A percentile compares a stretch with the other conserved stretches of the same genome.
Conservation (phyloP, 1,284 basidiomycete species). For the Exsudoporus floridanus region DNA sequence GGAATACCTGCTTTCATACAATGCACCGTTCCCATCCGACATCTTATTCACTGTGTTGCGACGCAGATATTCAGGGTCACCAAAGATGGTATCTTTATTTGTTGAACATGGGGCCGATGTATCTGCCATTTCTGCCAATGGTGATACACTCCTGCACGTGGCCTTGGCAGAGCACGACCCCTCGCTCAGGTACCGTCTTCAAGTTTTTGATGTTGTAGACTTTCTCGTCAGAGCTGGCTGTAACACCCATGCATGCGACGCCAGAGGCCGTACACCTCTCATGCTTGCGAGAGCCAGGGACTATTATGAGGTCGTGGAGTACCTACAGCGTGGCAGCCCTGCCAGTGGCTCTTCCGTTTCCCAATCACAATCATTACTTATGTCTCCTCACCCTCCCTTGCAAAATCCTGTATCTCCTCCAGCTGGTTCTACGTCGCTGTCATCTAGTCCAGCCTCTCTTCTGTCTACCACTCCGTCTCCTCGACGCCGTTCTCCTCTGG, state of each 20-base stretch:
- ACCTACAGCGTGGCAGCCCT: background rate
- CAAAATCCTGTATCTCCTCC: too few species aligned
- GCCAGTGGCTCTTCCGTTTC: background rate
- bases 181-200: too few species aligned
- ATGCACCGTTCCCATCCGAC: background rate
- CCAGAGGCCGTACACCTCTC: background rate
- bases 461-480: too few species aligned
- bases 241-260: background rate
- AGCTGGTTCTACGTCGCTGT: too few species aligned
- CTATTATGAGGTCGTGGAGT: background rate
- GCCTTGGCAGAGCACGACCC: background rate
- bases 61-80: fast-evolving
- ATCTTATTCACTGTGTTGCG: background rate
- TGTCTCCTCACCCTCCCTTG: too few species aligned
- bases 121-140: background rate
- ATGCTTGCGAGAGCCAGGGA: background rate
- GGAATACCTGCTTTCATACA: background rate
- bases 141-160: background rate
- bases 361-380: background rate
- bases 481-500: too few species aligned
- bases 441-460: too few species aligned
- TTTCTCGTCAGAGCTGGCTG: background rate
- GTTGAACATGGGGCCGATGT: background rate
- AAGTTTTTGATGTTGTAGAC: too few species aligned
- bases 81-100: background rate